Conservation (phyloP, 495 filamentous ascomycete genomes). For the Xylaria grammica region DNA sequence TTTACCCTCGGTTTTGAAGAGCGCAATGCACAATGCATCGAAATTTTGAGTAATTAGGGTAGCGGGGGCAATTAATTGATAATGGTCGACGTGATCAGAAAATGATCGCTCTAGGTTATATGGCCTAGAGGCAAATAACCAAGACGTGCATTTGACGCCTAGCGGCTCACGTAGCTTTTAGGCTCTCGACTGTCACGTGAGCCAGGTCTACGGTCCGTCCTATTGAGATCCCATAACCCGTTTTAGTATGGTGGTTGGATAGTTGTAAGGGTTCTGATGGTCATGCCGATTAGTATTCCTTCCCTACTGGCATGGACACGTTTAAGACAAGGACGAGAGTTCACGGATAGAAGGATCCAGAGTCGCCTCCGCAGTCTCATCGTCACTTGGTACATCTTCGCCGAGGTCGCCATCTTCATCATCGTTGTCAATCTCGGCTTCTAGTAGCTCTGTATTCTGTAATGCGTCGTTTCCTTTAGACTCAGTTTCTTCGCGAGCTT, state of each 20-base stretch:
- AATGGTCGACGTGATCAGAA: no score
- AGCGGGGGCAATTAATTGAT: no score
- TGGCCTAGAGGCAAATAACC: no score
- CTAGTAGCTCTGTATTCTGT: not conserved
- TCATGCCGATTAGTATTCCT: not conserved
- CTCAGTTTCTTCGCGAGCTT: not conserved
- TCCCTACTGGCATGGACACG: not conserved
- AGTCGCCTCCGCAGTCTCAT: not conserved
- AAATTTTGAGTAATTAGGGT: no score
- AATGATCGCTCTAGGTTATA: no score
- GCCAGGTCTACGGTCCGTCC: not conserved
- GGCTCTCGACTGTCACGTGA: no score
- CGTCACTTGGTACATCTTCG: conserved; percentile 7
- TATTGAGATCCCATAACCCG: not conserved
- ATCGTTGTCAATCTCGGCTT: not conserved
- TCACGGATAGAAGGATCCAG: not conserved
- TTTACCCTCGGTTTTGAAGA: no score
- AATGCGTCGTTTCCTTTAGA: not conserved
- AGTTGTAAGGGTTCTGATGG: not conserved
- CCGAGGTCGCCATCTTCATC: conserved; percentile 7
- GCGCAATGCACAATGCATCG: no score
- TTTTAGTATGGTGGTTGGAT: not conserved
- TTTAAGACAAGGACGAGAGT: not conserved
- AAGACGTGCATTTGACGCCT: no score
- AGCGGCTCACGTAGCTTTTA: no score